Percentiles rank a stretch among this genome's conserved stretches.
Conservation (phyloP, 345 rosid genomes). For the Arabidopsis thaliana region TAIR10.1 NC_003075.7:12521001-12521500, state of each 20-base stretch:
- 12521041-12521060: constrained; percentile 13
- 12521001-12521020: constrained; percentile 5
- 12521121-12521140: constrained; percentile 25
- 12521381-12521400: background rate
- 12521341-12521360: background rate
- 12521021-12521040: constrained; percentile 30
- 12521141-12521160: constrained; percentile 32
- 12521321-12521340: background rate
- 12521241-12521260: background rate
- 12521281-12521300: background rate
- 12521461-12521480: constrained; percentile 16
- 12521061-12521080: background rate
- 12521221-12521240: background rate
- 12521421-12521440: background rate
- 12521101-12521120: constrained; percentile 39
- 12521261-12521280: too few relatives aligned
- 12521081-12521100: constrained; percentile 32
- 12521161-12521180: constrained; percentile 26
- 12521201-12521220: background rate
- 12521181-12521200: constrained; percentile 14
- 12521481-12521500: background rate
- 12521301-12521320: background rate
- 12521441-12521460: background rate
- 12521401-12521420: background rate
- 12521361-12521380: background rate